A percentile compares a stretch with the other conserved stretches of the same genome.
Evolutionary conservation across 2,329 filamentous ascomycete species (phyloP).

Genomic region (Trichoderma atrobrunneum): DNA sequence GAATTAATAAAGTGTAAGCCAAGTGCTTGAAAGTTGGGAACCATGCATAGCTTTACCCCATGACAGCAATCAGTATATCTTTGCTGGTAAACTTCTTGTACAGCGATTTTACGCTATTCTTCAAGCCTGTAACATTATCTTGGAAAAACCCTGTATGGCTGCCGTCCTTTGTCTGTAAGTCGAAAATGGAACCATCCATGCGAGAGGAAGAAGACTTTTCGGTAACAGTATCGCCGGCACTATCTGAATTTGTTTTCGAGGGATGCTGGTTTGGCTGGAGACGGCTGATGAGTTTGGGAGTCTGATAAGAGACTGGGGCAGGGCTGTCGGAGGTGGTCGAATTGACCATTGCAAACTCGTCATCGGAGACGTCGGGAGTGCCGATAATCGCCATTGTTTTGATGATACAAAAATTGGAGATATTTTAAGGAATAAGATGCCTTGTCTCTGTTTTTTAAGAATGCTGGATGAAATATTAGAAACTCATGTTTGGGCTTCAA

Average conservation of each 20-base stretch:
- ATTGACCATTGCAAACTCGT: conserved; percentile 7
- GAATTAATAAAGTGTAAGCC: background rate
- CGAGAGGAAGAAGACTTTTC: background rate
- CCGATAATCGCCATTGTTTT: background rate
- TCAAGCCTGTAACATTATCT: background rate
- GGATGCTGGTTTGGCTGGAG: background rate
- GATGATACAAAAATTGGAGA: background rate
- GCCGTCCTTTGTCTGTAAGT: background rate
- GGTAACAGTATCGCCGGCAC: background rate
- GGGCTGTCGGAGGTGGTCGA: background rate
- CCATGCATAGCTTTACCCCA: background rate
- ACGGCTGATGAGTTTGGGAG: background rate
- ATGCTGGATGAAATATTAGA: background rate
- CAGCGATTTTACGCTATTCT: background rate
- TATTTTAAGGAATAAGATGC: background rate
- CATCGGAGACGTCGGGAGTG: background rate
- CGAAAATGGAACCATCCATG: background rate
- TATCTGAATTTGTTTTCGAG: background rate
- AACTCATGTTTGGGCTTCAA: background rate
- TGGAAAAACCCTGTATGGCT: background rate
- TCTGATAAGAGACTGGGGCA: background rate
- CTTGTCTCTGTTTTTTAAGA: background rate
- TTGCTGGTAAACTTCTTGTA: background rate
- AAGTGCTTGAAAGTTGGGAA: fast-evolving
- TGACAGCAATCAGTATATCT: conserved; percentile 1